A percentile compares a stretch with the other conserved stretches of the same genome.
Conservation (phyloP, 768 basidiomycete species). For the Agaricus subrufescens region DNA sequence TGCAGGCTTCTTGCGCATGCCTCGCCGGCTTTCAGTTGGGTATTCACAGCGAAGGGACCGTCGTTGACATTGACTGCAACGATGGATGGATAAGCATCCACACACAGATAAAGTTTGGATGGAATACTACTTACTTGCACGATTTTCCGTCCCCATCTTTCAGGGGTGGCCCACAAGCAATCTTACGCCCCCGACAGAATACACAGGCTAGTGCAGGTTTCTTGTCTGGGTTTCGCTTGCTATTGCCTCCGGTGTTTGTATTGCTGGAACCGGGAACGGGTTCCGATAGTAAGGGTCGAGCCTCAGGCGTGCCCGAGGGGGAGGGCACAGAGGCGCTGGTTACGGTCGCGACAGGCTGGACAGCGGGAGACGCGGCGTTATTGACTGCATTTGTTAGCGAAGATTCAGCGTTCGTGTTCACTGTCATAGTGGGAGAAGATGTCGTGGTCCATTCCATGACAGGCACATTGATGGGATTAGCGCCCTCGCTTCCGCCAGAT, state of each 20-base stretch:
- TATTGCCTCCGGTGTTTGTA: slow-evolving; percentile 18
- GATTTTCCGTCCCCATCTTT: slow-evolving; percentile 50
- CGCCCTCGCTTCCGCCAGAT: not conserved
- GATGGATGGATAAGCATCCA: slow-evolving; percentile 16
- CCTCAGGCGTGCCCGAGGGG: not conserved
- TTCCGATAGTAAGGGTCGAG: slow-evolving; percentile 13
- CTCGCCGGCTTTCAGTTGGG: slow-evolving; percentile 64
- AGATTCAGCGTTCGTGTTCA: not conserved
- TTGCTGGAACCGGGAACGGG: not conserved
- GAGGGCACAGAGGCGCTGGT: not conserved
- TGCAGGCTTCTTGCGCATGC: slow-evolving; percentile 53
- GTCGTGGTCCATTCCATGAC: not conserved
- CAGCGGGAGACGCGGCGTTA: not conserved
- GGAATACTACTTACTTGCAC: slow-evolving; percentile 53
- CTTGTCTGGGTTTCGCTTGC: slow-evolving; percentile 33
- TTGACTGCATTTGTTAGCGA: not conserved
- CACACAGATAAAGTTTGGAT: too few relatives aligned
- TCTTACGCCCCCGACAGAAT: slow-evolving; percentile 65
- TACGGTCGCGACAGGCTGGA: not conserved
- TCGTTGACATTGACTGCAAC: slow-evolving; percentile 62
- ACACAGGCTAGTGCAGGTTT: slow-evolving; percentile 62
- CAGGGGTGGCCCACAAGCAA: slow-evolving; percentile 59
- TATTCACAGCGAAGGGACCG: slow-evolving; percentile 69
- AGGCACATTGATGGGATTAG: not conserved
- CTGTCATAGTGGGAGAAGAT: not conserved